phyloP scores from a whole-genome alignment of 139 green algal genomes.

The Helicosporidium sp. region DNA sequence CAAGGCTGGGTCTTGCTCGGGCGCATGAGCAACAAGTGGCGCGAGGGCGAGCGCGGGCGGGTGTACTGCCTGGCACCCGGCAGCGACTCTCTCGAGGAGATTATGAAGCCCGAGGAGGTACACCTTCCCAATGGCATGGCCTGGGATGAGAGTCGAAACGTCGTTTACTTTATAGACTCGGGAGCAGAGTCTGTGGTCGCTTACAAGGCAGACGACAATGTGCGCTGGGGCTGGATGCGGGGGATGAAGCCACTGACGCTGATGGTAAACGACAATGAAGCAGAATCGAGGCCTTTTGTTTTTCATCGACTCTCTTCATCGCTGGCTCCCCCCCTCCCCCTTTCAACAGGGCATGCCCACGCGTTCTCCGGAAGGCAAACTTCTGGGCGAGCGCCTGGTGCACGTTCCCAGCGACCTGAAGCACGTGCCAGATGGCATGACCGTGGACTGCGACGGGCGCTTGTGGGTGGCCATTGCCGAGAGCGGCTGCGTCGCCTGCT shows the following conservation, averaged over 20 bases:
- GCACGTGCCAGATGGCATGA: constrained; percentile 36
- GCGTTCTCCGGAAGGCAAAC: constrained; percentile 1
- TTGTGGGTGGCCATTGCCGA: constrained; percentile 44
- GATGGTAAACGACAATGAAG: too few relatives aligned
- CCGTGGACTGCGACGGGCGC: constrained; percentile 31
- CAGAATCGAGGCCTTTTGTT: too few relatives aligned
- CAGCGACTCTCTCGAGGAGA: constrained; percentile 2
- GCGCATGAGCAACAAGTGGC: constrained; percentile 23
- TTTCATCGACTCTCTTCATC: too few relatives aligned
- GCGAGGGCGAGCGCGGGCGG: constrained; percentile 15
- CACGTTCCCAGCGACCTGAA: constrained; percentile 1
- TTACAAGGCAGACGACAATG: constrained; percentile 13
- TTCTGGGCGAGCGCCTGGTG: constrained; percentile 1
- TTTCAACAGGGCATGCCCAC: constrained; percentile 2
- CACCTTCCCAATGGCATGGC: constrained; percentile 29
- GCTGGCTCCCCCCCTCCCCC: neutral
- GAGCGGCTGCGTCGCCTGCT: constrained; percentile 27
- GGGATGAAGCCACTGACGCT: neutral
- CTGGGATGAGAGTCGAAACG: constrained; percentile 12
- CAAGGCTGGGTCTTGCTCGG: constrained; percentile 21
- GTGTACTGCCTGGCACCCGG: constrained; percentile 20
- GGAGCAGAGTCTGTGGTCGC: constrained; percentile 6
- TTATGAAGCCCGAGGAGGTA: constrained; percentile 3
- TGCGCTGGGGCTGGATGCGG: too few relatives aligned
- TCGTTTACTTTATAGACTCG: constrained; percentile 25